These are phyloP conservation scores for Monosporascus cannonballus DNA, from an alignment of 2,329 filamentous ascomycete genomes.

Conservation along the genomic window DNA sequence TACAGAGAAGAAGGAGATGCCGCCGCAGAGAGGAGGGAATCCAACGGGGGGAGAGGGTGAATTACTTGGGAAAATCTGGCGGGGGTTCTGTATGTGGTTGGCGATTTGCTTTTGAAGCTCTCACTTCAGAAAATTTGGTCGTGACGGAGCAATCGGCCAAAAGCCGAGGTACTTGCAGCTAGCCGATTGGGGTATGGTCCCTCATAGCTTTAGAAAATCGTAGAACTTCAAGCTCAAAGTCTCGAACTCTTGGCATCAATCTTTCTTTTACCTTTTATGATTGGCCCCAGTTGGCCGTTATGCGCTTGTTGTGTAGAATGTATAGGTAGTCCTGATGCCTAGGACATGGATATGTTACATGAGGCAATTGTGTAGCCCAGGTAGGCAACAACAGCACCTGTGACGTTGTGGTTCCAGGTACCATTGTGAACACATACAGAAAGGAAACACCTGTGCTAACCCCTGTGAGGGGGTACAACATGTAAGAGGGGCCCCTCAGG, in stretches of 20 bases:
- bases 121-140: slow-evolving; percentile 29
- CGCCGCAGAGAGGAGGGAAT: slow-evolving; percentile 18
- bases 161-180: slow-evolving; percentile 23
- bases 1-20: slow-evolving; percentile 19
- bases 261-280: too few relatives aligned
- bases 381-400: too few relatives aligned
- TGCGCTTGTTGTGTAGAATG: too few relatives aligned
- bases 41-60: slow-evolving; percentile 18
- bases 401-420: too few relatives aligned
- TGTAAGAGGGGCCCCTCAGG: too few relatives aligned
- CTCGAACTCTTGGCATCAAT: background rate
- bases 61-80: background rate
- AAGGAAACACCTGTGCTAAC: too few relatives aligned
- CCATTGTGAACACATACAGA: too few relatives aligned
- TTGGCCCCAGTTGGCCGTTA: too few relatives aligned
- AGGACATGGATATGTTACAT: too few relatives aligned
- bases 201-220: slow-evolving; percentile 23
- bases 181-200: slow-evolving; percentile 25
- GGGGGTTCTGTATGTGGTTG: slow-evolving; percentile 10
- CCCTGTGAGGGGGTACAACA: too few relatives aligned
- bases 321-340: too few relatives aligned
- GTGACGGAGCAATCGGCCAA: slow-evolving; percentile 18
- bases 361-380: too few relatives aligned
- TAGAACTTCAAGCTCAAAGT: slow-evolving; percentile 17
- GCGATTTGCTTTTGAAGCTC: slow-evolving; percentile 3